phyloP scores from a whole-genome alignment of 139 green algal genomes.

The Axilococcus clingmanii region DNA sequence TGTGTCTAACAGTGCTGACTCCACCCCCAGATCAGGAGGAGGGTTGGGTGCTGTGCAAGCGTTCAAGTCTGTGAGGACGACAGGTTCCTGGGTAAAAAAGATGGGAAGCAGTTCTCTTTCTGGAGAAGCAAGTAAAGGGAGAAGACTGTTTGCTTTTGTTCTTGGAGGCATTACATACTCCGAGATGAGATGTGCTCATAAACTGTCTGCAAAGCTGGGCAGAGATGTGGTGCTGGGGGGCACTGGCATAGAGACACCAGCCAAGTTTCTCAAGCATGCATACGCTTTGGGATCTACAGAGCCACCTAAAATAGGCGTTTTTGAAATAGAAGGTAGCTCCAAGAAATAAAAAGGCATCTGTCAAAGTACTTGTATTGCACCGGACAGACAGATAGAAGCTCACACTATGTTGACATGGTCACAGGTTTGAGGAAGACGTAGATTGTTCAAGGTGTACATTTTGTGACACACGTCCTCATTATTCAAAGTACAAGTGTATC shows the following conservation, averaged over 20 bases:
- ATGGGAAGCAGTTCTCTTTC: background rate
- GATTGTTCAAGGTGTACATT: too few species aligned
- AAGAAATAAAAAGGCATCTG: too few species aligned
- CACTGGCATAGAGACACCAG: slow-evolving; percentile 61
- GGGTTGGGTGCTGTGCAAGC: background rate
- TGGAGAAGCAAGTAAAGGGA: slow-evolving; percentile 6
- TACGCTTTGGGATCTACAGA: slow-evolving; percentile 25
- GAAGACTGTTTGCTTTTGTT: slow-evolving; percentile 76
- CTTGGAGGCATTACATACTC: slow-evolving; percentile 71
- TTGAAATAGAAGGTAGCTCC: slow-evolving; percentile 17
- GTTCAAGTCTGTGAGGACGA: slow-evolving; percentile 25
- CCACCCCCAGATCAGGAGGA: slow-evolving; percentile 1
- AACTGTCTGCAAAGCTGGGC: slow-evolving; percentile 38
- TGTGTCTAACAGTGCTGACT: background rate
- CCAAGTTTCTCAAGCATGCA: slow-evolving; percentile 52
- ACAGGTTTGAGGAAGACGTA: too few species aligned
- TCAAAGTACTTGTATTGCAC: too few species aligned
- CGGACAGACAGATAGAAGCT: too few species aligned
- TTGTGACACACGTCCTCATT: too few species aligned
- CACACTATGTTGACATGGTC: too few species aligned
- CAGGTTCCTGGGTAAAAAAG: slow-evolving; percentile 30
- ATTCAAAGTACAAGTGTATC: too few species aligned
- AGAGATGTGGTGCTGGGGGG: slow-evolving; percentile 73
- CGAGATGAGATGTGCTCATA: slow-evolving; percentile 78
- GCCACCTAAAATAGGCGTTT: background rate